These are phyloP conservation scores for Yarrowia sp. DNA, from an alignment of 805 yeast species.

Conservation along the genomic window DNA sequence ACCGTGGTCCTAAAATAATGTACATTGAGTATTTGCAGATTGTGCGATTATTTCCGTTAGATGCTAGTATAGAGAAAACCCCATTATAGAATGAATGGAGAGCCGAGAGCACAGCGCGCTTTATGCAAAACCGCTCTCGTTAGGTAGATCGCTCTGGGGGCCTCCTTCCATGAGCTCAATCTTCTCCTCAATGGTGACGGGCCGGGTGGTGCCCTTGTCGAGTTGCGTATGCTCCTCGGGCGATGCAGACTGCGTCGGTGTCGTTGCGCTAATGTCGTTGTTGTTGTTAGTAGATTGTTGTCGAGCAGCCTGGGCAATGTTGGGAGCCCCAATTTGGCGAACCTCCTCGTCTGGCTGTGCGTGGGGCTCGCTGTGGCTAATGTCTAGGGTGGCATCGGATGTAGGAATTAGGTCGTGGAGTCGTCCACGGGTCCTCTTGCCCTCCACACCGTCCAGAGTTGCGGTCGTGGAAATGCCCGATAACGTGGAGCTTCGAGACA, in stretches of 20 bases:
- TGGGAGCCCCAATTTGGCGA: not conserved
- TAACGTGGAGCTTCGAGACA: constrained; percentile 56
- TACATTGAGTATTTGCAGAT: not conserved
- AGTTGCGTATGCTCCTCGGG: constrained; percentile 5
- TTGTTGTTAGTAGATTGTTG: not conserved
- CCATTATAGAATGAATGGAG: too few relatives aligned
- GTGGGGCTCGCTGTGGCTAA: constrained; percentile 22
- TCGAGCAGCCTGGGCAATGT: not conserved
- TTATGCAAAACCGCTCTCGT: constrained; percentile 21
- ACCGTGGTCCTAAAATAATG: not conserved
- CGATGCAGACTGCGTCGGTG: not conserved
- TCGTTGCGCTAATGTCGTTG: not conserved
- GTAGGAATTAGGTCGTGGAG: constrained; percentile 17
- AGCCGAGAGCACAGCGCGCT: not conserved
- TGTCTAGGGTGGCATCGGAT: not conserved
- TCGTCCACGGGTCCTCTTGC: constrained; percentile 42
- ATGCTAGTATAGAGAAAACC: not conserved
- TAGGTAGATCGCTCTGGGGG: constrained; percentile 17
- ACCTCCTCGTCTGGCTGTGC: constrained; percentile 12
- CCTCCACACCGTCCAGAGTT: constrained; percentile 71
- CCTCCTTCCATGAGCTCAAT: constrained; percentile 24
- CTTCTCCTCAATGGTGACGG: constrained; percentile 25
- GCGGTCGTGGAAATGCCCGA: constrained; percentile 72
- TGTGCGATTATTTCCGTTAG: not conserved
- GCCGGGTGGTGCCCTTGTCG: constrained; percentile 23